Conservation (phyloP, 2,329 filamentous ascomycete genomes). For the Paramyrothecium roridum region DNA sequence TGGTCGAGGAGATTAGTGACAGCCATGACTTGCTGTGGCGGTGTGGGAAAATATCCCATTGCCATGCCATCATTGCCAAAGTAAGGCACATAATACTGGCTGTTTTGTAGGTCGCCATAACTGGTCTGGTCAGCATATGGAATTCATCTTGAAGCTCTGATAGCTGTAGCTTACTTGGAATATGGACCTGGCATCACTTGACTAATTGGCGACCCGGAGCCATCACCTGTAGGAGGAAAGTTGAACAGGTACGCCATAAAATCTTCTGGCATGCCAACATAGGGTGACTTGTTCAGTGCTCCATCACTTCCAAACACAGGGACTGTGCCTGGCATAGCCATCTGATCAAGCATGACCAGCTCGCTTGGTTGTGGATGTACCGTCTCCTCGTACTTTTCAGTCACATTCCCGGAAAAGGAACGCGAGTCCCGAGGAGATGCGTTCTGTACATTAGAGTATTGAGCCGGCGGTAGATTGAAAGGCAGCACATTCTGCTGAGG, state of each 20-base stretch:
- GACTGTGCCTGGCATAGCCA: conserved; percentile 65
- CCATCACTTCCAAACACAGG: conserved; percentile 85
- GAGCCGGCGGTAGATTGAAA: conserved; percentile 60
- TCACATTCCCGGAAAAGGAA: conserved; percentile 30
- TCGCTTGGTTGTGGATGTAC: conserved; percentile 44
- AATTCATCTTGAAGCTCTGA: neutral
- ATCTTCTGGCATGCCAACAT: conserved; percentile 78
- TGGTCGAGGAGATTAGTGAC: conserved; percentile 83
- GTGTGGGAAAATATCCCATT: conserved; percentile 55
- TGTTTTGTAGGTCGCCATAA: conserved; percentile 48
- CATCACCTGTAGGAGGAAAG: conserved; percentile 20
- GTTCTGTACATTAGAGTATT: conserved; percentile 38
- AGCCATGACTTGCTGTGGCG: conserved; percentile 79
- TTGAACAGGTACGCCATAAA: conserved; percentile 85
- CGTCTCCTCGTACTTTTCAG: conserved; percentile 44
- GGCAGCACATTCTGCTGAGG: conserved; percentile 59
- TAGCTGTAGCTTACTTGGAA: conserved; percentile 40
- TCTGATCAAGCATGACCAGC: conserved; percentile 60
- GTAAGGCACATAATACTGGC: conserved; percentile 40
- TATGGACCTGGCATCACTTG: conserved; percentile 42
- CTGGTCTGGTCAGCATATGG: conserved; percentile 31
- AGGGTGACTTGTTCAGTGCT: conserved; percentile 77
- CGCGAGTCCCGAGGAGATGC: conserved; percentile 27
- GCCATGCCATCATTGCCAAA: conserved; percentile 43
- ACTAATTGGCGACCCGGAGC: conserved; percentile 24